Evolutionary conservation across 2,329 filamentous ascomycete genomes (phyloP).

Genomic region (Ophiostoma sp.): DNA sequence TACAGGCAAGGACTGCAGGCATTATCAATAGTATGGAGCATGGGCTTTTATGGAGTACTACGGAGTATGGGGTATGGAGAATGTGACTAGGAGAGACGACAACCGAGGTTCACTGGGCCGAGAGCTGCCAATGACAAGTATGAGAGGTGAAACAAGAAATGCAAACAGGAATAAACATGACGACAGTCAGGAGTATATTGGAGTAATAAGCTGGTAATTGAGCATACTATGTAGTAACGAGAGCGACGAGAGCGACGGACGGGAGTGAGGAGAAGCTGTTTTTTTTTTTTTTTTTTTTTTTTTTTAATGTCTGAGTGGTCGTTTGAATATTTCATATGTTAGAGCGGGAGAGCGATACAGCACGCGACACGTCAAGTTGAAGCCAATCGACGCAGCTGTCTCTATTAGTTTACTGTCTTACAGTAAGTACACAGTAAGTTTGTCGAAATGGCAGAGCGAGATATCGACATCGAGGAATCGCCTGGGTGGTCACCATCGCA

Average conservation of each 20-base stretch:
- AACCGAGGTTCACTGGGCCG: constrained; percentile 24
- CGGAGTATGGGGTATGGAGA: constrained; percentile 12
- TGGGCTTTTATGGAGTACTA: background rate
- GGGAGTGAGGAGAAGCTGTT: background rate
- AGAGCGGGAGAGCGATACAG: background rate
- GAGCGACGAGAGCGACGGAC: too few relatives aligned
- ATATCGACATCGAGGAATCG: too few relatives aligned
- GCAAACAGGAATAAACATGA: background rate
- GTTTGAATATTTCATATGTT: background rate
- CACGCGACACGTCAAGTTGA: background rate
- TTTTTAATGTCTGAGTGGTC: background rate
- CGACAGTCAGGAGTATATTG: background rate
- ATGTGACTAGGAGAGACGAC: constrained; percentile 5
- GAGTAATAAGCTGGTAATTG: background rate
- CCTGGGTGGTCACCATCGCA: background rate
- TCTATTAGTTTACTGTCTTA: too few relatives aligned
- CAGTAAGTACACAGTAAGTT: too few relatives aligned
- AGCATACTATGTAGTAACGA: too few relatives aligned
- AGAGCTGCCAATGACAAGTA: constrained; percentile 9
- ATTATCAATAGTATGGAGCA: background rate
- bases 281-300: too few relatives aligned
- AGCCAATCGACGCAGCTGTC: background rate
- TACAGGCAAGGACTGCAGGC: background rate
- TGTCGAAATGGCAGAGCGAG: too few relatives aligned
- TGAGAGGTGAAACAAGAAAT: background rate